phyloP scores from a whole-genome alignment of 2,329 filamentous ascomycete species.

The Venturiaceae sp. region DNA sequence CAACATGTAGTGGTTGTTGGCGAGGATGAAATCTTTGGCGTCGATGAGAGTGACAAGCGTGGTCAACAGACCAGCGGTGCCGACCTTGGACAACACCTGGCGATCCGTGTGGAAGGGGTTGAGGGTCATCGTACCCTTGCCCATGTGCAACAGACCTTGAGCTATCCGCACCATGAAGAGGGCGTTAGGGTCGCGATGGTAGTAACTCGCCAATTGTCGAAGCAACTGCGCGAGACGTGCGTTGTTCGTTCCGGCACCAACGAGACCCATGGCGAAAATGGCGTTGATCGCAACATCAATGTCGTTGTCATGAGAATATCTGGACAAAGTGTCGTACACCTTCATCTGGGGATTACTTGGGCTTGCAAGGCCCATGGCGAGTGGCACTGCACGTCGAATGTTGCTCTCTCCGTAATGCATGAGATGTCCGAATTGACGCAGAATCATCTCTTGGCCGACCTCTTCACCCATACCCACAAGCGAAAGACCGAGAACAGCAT shows the following conservation, averaged over 20 bases:
- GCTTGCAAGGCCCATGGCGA: conserved; percentile 94
- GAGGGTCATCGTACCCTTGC: conserved; percentile 91
- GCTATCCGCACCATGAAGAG: conserved; percentile 99
- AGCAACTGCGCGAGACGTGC: conserved; percentile 90
- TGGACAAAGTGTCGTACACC: conserved; percentile 93
- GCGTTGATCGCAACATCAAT: conserved; percentile 97
- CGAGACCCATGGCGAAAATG: conserved; percentile 97
- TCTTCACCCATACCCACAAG: conserved; percentile 98
- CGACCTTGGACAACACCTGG: conserved; percentile 85
- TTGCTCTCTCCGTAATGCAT: conserved; percentile 99
- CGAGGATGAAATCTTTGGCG: conserved; percentile 70
- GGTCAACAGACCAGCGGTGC: conserved; percentile 78
- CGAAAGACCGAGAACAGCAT: conserved; percentile 88
- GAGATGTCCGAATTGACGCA: conserved; percentile 92
- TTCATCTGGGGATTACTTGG: conserved; percentile 99
- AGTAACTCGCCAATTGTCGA: conserved; percentile 92
- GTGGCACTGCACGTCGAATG: conserved; percentile 88
- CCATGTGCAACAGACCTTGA: conserved; percentile 96
- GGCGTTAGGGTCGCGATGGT: conserved; percentile 91
- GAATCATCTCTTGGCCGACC: conserved; percentile 96
- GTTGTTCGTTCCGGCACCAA: conserved; percentile 96
- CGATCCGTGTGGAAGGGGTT: conserved; percentile 99
- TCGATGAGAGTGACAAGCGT: conserved; percentile 93
- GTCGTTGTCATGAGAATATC: conserved; percentile 98
- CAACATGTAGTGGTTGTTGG: conserved; percentile 76